Conservation (phyloP, 2,329 filamentous ascomycete species). For the Penicillium polonicum region DNA sequence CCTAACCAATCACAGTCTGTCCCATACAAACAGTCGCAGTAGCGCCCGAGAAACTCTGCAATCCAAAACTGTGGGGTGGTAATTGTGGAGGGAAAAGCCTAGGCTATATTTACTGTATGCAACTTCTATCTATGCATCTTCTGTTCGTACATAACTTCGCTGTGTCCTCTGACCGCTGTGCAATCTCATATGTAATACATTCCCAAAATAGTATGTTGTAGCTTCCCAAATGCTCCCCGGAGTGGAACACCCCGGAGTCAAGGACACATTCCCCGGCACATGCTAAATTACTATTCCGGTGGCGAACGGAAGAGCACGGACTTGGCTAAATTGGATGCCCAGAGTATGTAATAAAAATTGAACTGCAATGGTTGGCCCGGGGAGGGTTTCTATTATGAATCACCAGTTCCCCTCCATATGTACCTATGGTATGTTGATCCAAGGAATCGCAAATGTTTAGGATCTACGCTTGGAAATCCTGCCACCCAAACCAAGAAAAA, state of each 20-base stretch:
- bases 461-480: constrained; percentile 3
- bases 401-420: constrained; percentile 3
- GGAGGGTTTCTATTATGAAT: constrained; percentile 8
- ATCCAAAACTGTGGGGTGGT: constrained; percentile 13
- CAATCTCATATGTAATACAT: neutral
- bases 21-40: constrained; percentile 17
- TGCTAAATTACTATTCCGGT: constrained; percentile 15
- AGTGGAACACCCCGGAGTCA: constrained; percentile 16
- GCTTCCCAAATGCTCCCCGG: neutral
- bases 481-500: neutral
- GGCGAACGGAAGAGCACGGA: constrained; percentile 8
- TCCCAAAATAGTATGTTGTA: neutral
- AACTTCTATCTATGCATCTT: too few species aligned
- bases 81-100: constrained; percentile 5
- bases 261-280: constrained; percentile 12
- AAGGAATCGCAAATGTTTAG: neutral
- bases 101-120: neutral
- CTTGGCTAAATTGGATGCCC: neutral
- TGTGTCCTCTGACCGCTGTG: neutral
- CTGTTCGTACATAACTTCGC: neutral
- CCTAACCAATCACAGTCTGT: constrained; percentile 24
- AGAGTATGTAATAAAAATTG: neutral
- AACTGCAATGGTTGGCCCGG: constrained; percentile 1
- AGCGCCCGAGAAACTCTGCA: constrained; percentile 23
- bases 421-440: neutral